Conservation (phyloP, 169 alveolate genomes). For the Plasmodium reichenowi region DNA sequence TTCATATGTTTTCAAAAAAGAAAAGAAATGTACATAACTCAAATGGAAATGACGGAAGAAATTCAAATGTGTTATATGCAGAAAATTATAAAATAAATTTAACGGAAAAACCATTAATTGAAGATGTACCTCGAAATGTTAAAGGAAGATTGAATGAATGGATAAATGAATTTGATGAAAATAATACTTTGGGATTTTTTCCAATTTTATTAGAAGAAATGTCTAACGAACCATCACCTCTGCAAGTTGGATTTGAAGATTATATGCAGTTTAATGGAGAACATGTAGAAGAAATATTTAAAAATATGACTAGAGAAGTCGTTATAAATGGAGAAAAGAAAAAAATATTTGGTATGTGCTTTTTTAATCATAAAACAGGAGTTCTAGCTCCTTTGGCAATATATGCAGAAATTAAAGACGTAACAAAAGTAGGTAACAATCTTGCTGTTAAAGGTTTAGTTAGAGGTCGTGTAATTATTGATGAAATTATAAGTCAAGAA, state of each 20-base stretch:
- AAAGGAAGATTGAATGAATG: slow-evolving; percentile 86
- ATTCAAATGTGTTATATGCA: slow-evolving; percentile 12
- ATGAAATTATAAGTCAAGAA: slow-evolving; percentile 82
- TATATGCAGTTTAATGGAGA: slow-evolving; percentile 84
- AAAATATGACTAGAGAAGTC: slow-evolving; percentile 77
- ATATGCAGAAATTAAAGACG: slow-evolving; percentile 83
- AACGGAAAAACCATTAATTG: slow-evolving; percentile 70
- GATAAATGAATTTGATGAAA: slow-evolving; percentile 80
- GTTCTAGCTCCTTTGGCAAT: slow-evolving; percentile 88
- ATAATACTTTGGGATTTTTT: slow-evolving; percentile 83
- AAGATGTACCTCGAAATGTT: slow-evolving; percentile 76
- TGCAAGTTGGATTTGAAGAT: slow-evolving; percentile 87
- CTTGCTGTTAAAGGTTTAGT: slow-evolving; percentile 83
- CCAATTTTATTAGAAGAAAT: slow-evolving; percentile 85
- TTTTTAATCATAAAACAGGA: slow-evolving; percentile 83
- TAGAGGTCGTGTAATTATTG: slow-evolving; percentile 83
- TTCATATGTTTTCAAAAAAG: neutral
- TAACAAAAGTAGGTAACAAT: slow-evolving; percentile 78
- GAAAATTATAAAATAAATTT: slow-evolving; percentile 55
- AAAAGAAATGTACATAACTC: slow-evolving; percentile 1
- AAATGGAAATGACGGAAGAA: neutral
- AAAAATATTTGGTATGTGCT: slow-evolving; percentile 86
- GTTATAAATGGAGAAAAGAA: slow-evolving; percentile 33
- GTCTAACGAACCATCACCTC: slow-evolving; percentile 86
- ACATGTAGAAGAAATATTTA: slow-evolving; percentile 84